These are phyloP conservation scores for Phylloporus sp. DNA, from an alignment of 768 basidiomycete genomes.

Conservation along the genomic window DNA sequence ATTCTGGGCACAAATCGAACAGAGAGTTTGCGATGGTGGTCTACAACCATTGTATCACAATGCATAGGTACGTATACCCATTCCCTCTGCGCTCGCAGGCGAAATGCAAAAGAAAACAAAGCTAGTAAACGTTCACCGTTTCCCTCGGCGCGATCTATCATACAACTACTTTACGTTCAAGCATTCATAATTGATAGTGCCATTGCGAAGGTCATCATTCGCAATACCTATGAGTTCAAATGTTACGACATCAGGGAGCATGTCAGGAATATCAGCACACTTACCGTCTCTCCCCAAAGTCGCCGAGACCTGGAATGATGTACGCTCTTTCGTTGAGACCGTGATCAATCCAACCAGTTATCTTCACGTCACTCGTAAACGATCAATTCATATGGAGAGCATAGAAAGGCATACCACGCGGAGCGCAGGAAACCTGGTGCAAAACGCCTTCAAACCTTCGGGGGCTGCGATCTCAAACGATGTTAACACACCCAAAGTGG, in stretches of 20 bases:
- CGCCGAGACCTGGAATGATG: conserved; percentile 93
- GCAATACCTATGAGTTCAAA: conserved; percentile 18
- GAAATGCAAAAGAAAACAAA: too few species aligned
- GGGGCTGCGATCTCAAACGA: conserved; percentile 72
- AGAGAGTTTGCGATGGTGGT: too few species aligned
- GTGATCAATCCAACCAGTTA: conserved; percentile 94
- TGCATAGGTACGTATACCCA: too few species aligned
- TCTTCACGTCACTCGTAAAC: conserved; percentile 38
- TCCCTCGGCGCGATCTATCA: too few species aligned
- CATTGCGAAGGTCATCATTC: conserved; percentile 8
- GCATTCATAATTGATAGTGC: background rate
- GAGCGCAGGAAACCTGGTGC: conserved; percentile 64
- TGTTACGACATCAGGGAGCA: background rate
- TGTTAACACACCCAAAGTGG: background rate
- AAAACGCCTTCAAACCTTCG: conserved; percentile 82
- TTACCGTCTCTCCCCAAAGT: conserved; percentile 89
- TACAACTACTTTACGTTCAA: background rate
- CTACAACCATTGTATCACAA: too few species aligned
- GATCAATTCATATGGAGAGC: background rate
- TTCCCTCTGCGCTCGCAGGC: too few species aligned
- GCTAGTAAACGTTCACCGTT: too few species aligned
- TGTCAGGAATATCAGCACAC: background rate
- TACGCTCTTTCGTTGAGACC: conserved; percentile 88
- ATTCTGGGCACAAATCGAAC: too few species aligned
- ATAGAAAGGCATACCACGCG: conserved; percentile 59